Evolutionary conservation across 2,329 filamentous ascomycete genomes (phyloP), one percentile per base, ranked within the genome.

Genomic region (Exophiala aquamarina): DNA sequence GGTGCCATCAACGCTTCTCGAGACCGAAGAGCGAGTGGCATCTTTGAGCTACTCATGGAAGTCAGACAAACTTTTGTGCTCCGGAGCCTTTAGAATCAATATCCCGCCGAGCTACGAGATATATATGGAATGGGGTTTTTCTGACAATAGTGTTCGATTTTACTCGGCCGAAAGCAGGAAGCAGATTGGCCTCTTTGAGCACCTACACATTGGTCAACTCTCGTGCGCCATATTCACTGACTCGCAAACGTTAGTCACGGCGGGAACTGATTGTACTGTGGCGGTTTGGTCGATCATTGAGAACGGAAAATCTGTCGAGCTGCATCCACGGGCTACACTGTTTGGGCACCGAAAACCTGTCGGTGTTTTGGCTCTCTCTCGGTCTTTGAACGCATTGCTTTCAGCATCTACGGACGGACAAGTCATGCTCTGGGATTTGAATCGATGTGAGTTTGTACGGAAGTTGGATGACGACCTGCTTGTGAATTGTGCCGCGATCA

Each of bases 121-220:
- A 59, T 95, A 89, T 61, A 79, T 97, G 57, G 90, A 96, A 70
- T 97, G 92, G 92, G 92, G 92, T 1, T 97, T 94, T 60, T 87
- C 89, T 1, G 93, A 98, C 66, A 89, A 88, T 59, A 94, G 89
- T 57, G 80, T 98, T 20, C 86, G 93, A 3, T 97, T 98, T 73
- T 95, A 89, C 70, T 82, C 86, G 45, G 83, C 86, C 38, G 89
- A 95, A 57, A 88, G 82, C 48, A 84, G 88, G 62, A 91, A 89
- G 73, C 75, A 87, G 17, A 82, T 94, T 28, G 92, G 92, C 0
- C 77, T 96, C 14, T 95, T 92, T 62, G 93, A 98, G 66, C 94
- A 97, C 62, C 75, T 96, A 2, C 93, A 98, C 64, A 85, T 92
- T 47, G 90, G 91, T 3, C 90, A 95, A 63, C 79, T 98, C 20